phyloP scores from a whole-genome alignment of 441 rosid genomes.

The Metrosideros polymorpha region DNA sequence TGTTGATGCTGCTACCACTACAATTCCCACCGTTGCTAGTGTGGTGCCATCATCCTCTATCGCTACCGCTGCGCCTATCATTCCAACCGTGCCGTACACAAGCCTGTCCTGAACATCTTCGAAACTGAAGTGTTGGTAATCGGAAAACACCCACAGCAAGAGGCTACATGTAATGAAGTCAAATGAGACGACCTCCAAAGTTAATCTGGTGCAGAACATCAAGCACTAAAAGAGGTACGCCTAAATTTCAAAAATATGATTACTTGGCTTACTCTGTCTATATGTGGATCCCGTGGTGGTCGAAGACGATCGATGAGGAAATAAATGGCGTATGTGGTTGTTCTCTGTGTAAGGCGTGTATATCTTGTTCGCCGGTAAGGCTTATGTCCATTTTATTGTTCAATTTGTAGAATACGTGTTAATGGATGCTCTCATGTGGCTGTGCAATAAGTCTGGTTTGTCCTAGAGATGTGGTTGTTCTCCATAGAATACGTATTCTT shows the following conservation, averaged over 20 bases:
- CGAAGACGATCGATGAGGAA: too few relatives aligned
- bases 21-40: too few relatives aligned
- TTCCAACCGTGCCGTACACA: background rate
- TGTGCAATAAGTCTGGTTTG: too few relatives aligned
- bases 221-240: background rate
- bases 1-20: too few relatives aligned
- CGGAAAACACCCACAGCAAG: background rate
- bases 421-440: too few relatives aligned
- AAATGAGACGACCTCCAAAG: background rate
- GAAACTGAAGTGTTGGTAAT: background rate
- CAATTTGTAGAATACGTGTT: too few relatives aligned
- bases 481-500: too few relatives aligned
- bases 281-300: too few relatives aligned
- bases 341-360: background rate
- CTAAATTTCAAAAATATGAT: background rate
- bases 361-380: background rate
- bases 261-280: background rate
- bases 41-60: slow-evolving; percentile 22
- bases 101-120: background rate
- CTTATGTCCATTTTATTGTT: too few relatives aligned
- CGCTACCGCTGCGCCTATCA: background rate
- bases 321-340: background rate
- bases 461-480: too few relatives aligned
- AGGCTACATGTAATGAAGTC: background rate
- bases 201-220: background rate